Evolutionary conservation across 306 rosid genomes (phyloP), one percentile per base, ranked within the genome.

Genomic region (Fragaria vesca): DNA sequence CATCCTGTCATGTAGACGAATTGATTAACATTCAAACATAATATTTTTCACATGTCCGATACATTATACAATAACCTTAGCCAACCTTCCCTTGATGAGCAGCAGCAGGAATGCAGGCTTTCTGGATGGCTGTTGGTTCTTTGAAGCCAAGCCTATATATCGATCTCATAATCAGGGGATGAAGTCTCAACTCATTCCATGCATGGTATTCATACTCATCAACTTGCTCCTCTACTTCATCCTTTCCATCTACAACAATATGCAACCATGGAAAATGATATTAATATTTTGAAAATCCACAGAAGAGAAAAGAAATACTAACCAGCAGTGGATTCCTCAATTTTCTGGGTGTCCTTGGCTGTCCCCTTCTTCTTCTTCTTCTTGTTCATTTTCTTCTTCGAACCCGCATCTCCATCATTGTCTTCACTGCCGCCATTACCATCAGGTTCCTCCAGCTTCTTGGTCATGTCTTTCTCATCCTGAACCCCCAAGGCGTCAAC

Each of bases 81-180:
- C 85, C 81, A 76, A 93, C 99, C 97, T 95, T 93, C 81, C 99
- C 97, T 82, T 91, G 97, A 87, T 89, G 95, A 82, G 99, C 97
- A 85, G 97, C 97, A 68, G 93, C 96, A 11, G 97, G 97, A 84
- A 93, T 86, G 83, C 97, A 95, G 79, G 97, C 93, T 84, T 89
- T 93, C 77, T 93, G 99, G 76, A 93, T 95, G 1, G 97, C 91
- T 2, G 97, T 91, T 65, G 99, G 99, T 78, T 95, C 90, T 87
- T 93, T 92, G 86, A 92, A 95, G 34, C 97, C 96, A 81, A 89
- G 92, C 80, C 87, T 88, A 85, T 81, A 72, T 74, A 92, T 83
- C 47, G 99, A 92, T 76, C 85, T 89, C 94, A 95, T 87, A 45
- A 95, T 85, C 79, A 88, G 84, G 76, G 91, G 94, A 85, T 95